A percentile compares a stretch with the other conserved stretches of the same genome.
Evolutionary conservation across 2,329 filamentous ascomycete species (phyloP).

Genomic region (Penicillium sp.): DNA sequence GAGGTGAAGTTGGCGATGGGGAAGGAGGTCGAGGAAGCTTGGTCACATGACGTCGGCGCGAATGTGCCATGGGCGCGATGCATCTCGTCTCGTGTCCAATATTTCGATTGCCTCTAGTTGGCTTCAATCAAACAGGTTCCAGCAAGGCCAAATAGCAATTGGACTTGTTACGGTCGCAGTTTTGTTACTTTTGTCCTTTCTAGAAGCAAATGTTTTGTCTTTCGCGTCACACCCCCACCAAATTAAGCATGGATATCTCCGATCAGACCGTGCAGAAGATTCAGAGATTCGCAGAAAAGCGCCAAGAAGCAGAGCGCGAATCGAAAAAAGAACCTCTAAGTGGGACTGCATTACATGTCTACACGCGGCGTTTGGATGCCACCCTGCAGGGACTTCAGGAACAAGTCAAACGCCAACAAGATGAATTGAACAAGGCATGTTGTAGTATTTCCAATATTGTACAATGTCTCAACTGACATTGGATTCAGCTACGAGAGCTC

Average conservation of each 20-base stretch:
- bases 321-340: slow-evolving; percentile 30
- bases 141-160: neutral
- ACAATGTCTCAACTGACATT: slow-evolving; percentile 14
- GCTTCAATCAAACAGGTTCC: neutral
- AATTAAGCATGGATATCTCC: slow-evolving; percentile 30
- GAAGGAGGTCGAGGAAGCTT: slow-evolving; percentile 6
- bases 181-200: neutral
- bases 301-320: slow-evolving; percentile 36
- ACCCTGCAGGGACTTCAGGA: slow-evolving; percentile 67
- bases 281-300: slow-evolving; percentile 36
- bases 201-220: neutral
- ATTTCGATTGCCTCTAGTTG: slow-evolving; percentile 1
- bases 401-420: slow-evolving; percentile 49
- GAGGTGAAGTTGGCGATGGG: slow-evolving; percentile 2
- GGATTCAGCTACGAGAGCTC: slow-evolving; percentile 34
- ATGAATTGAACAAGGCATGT: slow-evolving; percentile 47
- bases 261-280: slow-evolving; percentile 36
- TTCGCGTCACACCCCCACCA: neutral
- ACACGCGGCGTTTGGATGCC: slow-evolving; percentile 54
- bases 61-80: slow-evolving; percentile 1
- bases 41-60: slow-evolving; percentile 11
- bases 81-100: neutral
- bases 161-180: neutral
- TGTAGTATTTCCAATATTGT: too few relatives aligned
- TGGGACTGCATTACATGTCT: slow-evolving; percentile 31